These are phyloP conservation scores for Heterobasidion irregulare DNA, from an alignment of 1,284 basidiomycete genomes.

Conservation along the genomic window DNA sequence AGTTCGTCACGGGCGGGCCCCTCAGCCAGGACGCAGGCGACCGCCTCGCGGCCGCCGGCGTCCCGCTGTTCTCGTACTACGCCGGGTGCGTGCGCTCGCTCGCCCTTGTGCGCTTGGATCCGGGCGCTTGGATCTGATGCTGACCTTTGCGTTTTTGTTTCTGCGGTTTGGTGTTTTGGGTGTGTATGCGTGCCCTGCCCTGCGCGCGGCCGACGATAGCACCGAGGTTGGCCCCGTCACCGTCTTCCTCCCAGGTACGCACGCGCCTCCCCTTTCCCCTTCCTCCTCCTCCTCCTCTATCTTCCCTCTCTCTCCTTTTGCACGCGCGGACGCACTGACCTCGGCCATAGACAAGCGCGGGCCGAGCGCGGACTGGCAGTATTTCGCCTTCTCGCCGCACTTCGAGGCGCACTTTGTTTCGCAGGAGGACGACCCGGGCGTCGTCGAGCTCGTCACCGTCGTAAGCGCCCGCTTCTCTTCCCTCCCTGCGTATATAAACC, in stretches of 20 bases:
- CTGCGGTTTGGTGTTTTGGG: not conserved
- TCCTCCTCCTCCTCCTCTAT: not conserved
- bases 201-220: not conserved
- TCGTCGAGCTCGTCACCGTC: not conserved
- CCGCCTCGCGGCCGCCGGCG: constrained; percentile 6
- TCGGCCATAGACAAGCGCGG: not conserved
- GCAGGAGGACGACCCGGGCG: constrained; percentile 4
- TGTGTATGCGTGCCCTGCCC: not conserved
- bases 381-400: constrained; percentile 7
- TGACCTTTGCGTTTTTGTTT: not conserved
- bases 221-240: constrained; percentile 1
- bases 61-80: constrained; percentile 8
- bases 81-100: constrained; percentile 7
- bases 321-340: too few species aligned
- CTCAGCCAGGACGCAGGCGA: constrained; percentile 12
- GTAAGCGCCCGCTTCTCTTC: not conserved
- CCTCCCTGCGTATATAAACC: too few species aligned
- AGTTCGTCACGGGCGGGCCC: constrained; percentile 14
- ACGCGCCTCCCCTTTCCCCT: not conserved
- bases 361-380: constrained; percentile 11
- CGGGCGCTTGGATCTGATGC: not conserved
- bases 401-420: constrained; percentile 7
- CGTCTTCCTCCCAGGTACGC: not conserved
- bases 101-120: not conserved
- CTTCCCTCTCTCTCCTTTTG: too few species aligned